phyloP scores from a whole-genome alignment of 805 yeast genomes.

The Ogataea parapolymorpha region DNA sequence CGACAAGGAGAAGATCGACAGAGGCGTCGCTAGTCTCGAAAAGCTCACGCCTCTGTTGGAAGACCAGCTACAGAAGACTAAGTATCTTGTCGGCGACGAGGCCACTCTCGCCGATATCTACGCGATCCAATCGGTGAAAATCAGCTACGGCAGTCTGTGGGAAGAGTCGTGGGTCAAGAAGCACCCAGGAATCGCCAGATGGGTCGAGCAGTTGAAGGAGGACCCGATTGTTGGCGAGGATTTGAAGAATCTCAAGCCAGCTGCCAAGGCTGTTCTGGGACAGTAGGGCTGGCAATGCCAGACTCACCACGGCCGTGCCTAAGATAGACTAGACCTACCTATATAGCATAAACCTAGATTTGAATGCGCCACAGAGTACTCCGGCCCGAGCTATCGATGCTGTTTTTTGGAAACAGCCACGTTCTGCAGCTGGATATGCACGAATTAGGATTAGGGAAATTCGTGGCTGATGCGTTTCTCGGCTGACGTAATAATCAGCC shows the following conservation, averaged over 20 bases:
- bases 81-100: slow-evolving; percentile 19
- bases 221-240: neutral
- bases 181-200: slow-evolving; percentile 44
- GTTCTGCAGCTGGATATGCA: neutral
- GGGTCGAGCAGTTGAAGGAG: slow-evolving; percentile 23
- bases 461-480: neutral
- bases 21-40: neutral
- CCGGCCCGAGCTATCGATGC: too few species aligned
- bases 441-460: neutral
- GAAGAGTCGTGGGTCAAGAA: slow-evolving; percentile 44
- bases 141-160: slow-evolving; percentile 42
- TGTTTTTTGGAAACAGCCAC: neutral
- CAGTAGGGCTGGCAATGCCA: neutral
- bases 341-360: too few species aligned
- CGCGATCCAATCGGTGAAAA: slow-evolving; percentile 35
- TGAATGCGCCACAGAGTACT: too few species aligned
- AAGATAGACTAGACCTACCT: too few species aligned
- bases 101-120: slow-evolving; percentile 37
- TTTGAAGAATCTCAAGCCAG: neutral
- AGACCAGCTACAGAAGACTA: slow-evolving; percentile 1
- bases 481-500: neutral
- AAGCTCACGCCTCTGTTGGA: neutral
- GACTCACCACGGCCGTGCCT: too few species aligned
- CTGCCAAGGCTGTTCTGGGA: neutral
- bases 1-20: neutral